phyloP scores from a whole-genome alignment of 2,329 filamentous ascomycete species.

The Fusarium virguliforme region DNA sequence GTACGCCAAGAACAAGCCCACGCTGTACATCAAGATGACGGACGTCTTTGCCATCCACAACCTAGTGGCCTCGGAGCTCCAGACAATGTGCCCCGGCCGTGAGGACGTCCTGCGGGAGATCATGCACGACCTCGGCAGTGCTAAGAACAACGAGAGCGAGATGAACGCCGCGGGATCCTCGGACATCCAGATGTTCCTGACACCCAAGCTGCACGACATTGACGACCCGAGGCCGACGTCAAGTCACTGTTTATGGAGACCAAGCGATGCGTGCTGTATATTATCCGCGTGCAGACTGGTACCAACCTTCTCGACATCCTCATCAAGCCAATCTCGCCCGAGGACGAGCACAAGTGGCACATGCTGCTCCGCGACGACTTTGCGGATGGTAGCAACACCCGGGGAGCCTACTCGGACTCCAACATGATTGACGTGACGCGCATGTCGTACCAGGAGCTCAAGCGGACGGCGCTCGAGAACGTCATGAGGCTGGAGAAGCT shows the following conservation, averaged over 20 bases:
- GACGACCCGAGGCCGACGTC: conserved; percentile 92
- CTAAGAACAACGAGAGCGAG: conserved; percentile 96
- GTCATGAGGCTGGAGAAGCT: conserved; percentile 90
- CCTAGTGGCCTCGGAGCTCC: conserved; percentile 84
- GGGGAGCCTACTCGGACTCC: conserved; percentile 90
- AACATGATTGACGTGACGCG: conserved; percentile 91
- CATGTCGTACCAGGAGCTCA: conserved; percentile 92
- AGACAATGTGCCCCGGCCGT: conserved; percentile 81
- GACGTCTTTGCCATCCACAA: conserved; percentile 98
- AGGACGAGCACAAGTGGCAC: conserved; percentile 93
- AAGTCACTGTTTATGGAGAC: conserved; percentile 98
- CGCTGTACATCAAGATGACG: conserved; percentile 98
- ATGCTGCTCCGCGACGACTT: conserved; percentile 87
- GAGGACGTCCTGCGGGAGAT: conserved; percentile 94
- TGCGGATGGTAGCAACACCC: conserved; percentile 74
- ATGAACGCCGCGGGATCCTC: conserved; percentile 88
- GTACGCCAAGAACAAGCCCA: conserved; percentile 96
- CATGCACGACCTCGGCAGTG: conserved; percentile 92
- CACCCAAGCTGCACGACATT: conserved; percentile 88
- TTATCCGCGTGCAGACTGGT: conserved; percentile 95
- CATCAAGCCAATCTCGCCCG: conserved; percentile 86
- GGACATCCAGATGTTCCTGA: conserved; percentile 92
- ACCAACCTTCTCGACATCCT: conserved; percentile 95
- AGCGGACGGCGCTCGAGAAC: conserved; percentile 93
- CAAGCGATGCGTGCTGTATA: conserved; percentile 96